Evolutionary conservation across 805 yeast species (phyloP).

Genomic region (Saccharomycopsis javanensis): DNA sequence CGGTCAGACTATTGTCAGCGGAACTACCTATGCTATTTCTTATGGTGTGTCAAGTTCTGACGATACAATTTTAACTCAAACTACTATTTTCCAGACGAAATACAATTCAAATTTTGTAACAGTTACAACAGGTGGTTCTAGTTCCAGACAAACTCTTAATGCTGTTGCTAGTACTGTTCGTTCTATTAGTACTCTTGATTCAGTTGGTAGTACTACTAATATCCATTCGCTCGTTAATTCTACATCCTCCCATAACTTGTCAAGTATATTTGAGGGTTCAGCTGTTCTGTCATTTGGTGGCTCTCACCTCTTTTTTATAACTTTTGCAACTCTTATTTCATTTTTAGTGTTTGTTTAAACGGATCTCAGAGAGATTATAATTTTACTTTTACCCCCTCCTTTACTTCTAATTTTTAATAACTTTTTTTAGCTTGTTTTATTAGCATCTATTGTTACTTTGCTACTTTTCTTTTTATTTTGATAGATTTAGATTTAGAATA

Average conservation of each 20-base stretch:
- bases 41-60: constrained; percentile 12
- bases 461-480: not conserved
- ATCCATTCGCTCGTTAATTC: not conserved
- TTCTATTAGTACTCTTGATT: not conserved
- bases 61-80: constrained; percentile 14
- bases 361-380: not conserved
- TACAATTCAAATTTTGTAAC: constrained; percentile 20
- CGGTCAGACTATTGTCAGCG: constrained; percentile 16
- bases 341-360: not conserved
- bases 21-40: constrained; percentile 8
- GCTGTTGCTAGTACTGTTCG: not conserved
- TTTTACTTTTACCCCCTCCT: not conserved
- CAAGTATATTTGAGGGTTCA: not conserved
- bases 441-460: not conserved
- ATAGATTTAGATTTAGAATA: not conserved
- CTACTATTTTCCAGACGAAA: constrained; percentile 15
- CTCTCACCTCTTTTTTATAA: not conserved
- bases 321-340: not conserved
- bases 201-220: not conserved
- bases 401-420: not conserved
- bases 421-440: not conserved
- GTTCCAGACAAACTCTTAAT: not conserved
- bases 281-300: not conserved
- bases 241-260: not conserved
- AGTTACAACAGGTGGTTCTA: constrained; percentile 12